A percentile compares a stretch with the other conserved stretches of the same genome.
phyloP scores from a whole-genome alignment of 148 eudicot genomes.

The Vaccinium darrowii region DNA sequence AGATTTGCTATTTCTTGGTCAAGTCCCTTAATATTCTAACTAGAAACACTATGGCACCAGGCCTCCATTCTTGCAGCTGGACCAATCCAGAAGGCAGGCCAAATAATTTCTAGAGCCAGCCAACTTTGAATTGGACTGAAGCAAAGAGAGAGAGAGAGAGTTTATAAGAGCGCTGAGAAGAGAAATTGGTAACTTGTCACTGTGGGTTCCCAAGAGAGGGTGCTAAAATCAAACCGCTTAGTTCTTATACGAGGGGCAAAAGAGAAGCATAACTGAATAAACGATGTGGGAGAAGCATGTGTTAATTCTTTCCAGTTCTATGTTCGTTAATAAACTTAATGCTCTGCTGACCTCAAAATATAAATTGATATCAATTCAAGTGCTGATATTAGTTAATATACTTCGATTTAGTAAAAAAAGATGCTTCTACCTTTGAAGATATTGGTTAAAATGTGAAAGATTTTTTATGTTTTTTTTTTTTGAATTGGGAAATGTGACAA shows the following conservation, averaged over 20 bases:
- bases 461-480: too few species aligned
- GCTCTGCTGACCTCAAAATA: not conserved
- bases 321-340: not conserved
- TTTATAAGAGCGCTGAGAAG: not conserved
- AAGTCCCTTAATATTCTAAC: not conserved
- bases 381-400: not conserved
- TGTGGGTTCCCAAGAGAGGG: not conserved
- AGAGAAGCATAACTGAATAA: not conserved
- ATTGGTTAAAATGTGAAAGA: not conserved
- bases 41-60: not conserved
- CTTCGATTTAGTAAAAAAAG: not conserved
- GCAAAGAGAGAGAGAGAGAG: not conserved
- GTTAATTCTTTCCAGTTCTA: not conserved
- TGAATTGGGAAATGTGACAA: not conserved
- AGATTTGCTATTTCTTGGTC: not conserved
- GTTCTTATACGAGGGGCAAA: not conserved
- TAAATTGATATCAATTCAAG: not conserved
- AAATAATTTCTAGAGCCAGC: not conserved
- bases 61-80: not conserved
- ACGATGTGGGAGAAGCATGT: not conserved
- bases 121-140: not conserved
- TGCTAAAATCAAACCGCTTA: not conserved
- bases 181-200: not conserved
- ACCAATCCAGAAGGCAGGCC: not conserved
- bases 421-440: not conserved